Conservation (phyloP, 2,329 filamentous ascomycete species). For the Hymenoscyphus fraxineus region DNA sequence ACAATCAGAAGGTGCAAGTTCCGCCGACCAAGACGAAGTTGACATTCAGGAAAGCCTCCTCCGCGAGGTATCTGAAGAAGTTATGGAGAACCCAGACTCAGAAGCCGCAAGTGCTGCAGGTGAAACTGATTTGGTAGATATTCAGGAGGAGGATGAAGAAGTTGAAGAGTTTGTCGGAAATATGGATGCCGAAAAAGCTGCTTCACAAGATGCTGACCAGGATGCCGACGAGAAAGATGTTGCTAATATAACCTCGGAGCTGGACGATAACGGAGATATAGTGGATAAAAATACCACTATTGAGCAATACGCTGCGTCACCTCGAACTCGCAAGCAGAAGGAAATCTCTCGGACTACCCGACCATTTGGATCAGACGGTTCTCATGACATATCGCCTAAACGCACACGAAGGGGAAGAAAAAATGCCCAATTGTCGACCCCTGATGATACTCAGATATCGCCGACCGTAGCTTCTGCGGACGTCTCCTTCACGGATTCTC, state of each 20-base stretch:
- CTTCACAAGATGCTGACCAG: not conserved
- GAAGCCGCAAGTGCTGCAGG: too few relatives aligned
- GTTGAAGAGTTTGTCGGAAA: not conserved
- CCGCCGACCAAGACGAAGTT: not conserved
- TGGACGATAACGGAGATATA: not conserved
- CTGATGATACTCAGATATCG: conserved; percentile 27
- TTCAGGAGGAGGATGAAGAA: not conserved
- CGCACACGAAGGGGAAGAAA: not conserved
- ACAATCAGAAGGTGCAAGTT: not conserved
- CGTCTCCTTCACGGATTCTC: conserved; percentile 15
- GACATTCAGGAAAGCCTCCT: not conserved
- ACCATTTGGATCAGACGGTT: conserved; percentile 1
- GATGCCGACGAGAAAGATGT: not conserved
- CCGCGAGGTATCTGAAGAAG: too few relatives aligned
- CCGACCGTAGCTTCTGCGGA: conserved; percentile 16
- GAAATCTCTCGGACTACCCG: not conserved
- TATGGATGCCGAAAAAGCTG: not conserved
- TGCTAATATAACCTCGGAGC: not conserved
- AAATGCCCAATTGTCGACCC: conserved; percentile 27
- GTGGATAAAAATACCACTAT: not conserved
- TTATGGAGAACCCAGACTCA: too few relatives aligned
- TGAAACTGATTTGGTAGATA: not conserved
- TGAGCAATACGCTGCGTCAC: not conserved
- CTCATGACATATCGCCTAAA: conserved; percentile 1
- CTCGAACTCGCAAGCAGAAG: not conserved